Conservation (phyloP, 495 filamentous ascomycete genomes). For the Aspergillus campestris region DNA sequence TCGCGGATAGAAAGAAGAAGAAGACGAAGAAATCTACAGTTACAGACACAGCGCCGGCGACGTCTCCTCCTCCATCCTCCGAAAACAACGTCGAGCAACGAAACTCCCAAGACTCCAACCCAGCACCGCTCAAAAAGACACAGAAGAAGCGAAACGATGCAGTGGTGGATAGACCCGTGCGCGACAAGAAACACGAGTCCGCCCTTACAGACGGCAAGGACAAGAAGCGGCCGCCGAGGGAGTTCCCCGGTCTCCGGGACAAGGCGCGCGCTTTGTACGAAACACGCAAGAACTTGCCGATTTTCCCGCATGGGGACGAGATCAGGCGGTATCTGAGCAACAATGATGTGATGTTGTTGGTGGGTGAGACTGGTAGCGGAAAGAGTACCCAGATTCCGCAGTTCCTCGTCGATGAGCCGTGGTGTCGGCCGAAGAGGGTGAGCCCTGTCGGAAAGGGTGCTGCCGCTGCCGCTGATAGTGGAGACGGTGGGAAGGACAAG, state of each 20-base stretch:
- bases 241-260: constrained; percentile 30
- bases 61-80: background rate
- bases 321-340: constrained; percentile 57
- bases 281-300: constrained; percentile 61
- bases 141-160: constrained; percentile 1
- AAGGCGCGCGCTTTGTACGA: constrained; percentile 42
- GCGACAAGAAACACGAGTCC: background rate
- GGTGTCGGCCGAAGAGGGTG: constrained; percentile 57
- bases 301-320: constrained; percentile 63
- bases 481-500: too few relatives aligned
- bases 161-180: background rate
- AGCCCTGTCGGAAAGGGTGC: constrained; percentile 34
- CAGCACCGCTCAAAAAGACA: constrained; percentile 7
- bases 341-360: constrained; percentile 72
- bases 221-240: constrained; percentile 7
- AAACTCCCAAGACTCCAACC: constrained; percentile 1
- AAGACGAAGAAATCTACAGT: background rate
- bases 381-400: constrained; percentile 97
- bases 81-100: background rate
- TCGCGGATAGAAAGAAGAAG: constrained; percentile 3
- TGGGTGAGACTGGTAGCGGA: constrained; percentile 92
- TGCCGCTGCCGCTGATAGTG: constrained; percentile 11
- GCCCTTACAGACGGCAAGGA: background rate
- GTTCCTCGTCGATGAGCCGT: constrained; percentile 70
- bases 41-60: background rate